These are phyloP conservation scores for Candida namnaoensis DNA, from an alignment of 805 yeast species.

Conservation along the genomic window DNA sequence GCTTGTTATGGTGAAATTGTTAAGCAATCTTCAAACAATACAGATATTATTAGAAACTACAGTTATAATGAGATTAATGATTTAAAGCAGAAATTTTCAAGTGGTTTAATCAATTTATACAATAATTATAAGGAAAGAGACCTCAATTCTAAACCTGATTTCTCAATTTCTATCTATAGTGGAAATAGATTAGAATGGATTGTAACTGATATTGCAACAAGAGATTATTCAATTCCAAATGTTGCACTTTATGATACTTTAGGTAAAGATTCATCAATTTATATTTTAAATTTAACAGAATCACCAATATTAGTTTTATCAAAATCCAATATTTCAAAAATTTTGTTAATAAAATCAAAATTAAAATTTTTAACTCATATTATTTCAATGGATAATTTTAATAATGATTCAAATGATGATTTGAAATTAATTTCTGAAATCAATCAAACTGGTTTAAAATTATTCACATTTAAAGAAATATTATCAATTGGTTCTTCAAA, in stretches of 20 bases:
- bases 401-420: conserved; percentile 17
- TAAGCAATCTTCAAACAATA: too few relatives aligned
- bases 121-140: background rate
- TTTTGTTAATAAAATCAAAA: conserved; percentile 34
- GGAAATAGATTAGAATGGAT: conserved; percentile 58
- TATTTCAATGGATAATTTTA: conserved; percentile 45
- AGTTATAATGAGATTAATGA: conserved; percentile 22
- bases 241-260: conserved; percentile 47
- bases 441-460: conserved; percentile 22
- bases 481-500: conserved; percentile 34
- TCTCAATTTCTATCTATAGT: conserved; percentile 44
- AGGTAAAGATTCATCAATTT: conserved; percentile 49
- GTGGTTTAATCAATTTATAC: conserved; percentile 25
- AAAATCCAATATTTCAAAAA: conserved; percentile 33
- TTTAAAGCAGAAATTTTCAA: conserved; percentile 26
- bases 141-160: conserved; percentile 20
- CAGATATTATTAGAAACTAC: background rate
- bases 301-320: conserved; percentile 52
- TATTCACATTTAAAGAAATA: conserved; percentile 34
- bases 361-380: conserved; percentile 31
- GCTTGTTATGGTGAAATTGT: conserved; percentile 27
- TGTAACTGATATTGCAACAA: conserved; percentile 57
- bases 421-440: conserved; percentile 20
- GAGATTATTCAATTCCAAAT: conserved; percentile 38
- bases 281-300: conserved; percentile 50